Base-by-base conservation (phyloP, 2,329 filamentous ascomycete species). In the Phyllosticta citribraziliensis region DNA sequence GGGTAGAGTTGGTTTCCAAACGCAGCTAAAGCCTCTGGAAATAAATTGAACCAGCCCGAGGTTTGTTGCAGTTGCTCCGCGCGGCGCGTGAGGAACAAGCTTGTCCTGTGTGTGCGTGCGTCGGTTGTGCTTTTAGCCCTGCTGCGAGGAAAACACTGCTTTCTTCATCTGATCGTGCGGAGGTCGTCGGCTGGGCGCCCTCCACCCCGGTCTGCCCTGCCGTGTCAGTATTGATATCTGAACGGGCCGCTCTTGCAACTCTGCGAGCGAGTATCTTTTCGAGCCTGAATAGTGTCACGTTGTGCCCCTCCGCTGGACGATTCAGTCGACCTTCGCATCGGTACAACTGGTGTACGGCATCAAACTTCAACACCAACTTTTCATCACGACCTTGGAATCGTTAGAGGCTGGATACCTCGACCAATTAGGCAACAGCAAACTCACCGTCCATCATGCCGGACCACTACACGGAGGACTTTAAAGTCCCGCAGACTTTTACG, bases 91-190 rank as follows among this genome's bases (percentile, higher is more conserved):
- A 47, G 40, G 2, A n/a, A 47, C 14, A 47, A 8, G 40, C 40
- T 47, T 47, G 40, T 47, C 40, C 5, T 47, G 40, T 47, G 40
- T 47, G 40, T n/a, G 40, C 17, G 40, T n/a, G 40, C 17, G 40
- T 47, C 40, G 40, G 40, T n/a, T n/a, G 40, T n/a, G 40, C 3
- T 47, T 47, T 8, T 12, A 17, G 40, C 40, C 40, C 8, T 47
- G 40, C n/a, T 47, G 14, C 17, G 14, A n/a, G 40, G 40, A 2
- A n/a, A 47, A n/a, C 14, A 47, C 40, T 17, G 40, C 14, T 47
- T 6, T 47, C 17, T 57, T 57, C 56, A 57, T 57, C 56, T 52
- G 56, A 57, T 20, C 24, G 56, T 57, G 56, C 56, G 56, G 56
- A 57, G 56, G 22, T 57, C 35, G 56, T 50, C 51, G 40, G 40